Evolutionary conservation across 345 rosid species (phyloP), one percentile per base, ranked within the genome.

Genomic region (Adansonia digitata): DNA sequence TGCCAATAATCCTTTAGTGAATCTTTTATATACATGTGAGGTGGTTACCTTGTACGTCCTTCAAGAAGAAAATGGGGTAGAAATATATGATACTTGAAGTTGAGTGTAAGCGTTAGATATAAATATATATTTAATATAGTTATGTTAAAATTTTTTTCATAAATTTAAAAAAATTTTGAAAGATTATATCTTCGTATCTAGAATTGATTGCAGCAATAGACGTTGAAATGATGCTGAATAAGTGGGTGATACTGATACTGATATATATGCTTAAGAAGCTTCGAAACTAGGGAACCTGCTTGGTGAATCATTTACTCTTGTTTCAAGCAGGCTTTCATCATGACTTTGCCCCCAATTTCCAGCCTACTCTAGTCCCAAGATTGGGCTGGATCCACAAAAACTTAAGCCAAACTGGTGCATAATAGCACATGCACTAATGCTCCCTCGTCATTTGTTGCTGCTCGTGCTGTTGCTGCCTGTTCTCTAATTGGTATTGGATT

Each of bases 301-400:
- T 49, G 55, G 7, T n/a, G 69, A 65, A 40, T 20, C 49, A 65
- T 65, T 9, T 26, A 14, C 37, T 15, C 14, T 67, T 24, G 52
- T 26, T 45, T 45, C 55, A 49, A 45, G 71, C 39, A 14, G 71
- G 71, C 35, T 66, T 63, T 24, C 71, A 43, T 66, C 71, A 43
- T 43, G 70, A 65, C 2, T 29, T 60, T 60, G 40, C 65, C 40
- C 42, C n/a, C n/a, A n/a, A 15, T 15, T 35, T 60, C 20, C 70
- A 24, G 35, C 60, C 70, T 66, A 26, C 34, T 22, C 52, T 66
- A 66, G 35, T 42, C 51, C 35, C 56, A 68, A 45, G 56, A 27
- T 14, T 45, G 72, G 52, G 20, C 71, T 26, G 37, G 51, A 65
- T 40, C 53, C 53, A 6, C 29, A 24, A 2, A 26, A 24, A 15